These are phyloP conservation scores for Conoideocrella luteorostrata DNA, from an alignment of 2,329 filamentous ascomycete species.

Conservation along the genomic window DNA sequence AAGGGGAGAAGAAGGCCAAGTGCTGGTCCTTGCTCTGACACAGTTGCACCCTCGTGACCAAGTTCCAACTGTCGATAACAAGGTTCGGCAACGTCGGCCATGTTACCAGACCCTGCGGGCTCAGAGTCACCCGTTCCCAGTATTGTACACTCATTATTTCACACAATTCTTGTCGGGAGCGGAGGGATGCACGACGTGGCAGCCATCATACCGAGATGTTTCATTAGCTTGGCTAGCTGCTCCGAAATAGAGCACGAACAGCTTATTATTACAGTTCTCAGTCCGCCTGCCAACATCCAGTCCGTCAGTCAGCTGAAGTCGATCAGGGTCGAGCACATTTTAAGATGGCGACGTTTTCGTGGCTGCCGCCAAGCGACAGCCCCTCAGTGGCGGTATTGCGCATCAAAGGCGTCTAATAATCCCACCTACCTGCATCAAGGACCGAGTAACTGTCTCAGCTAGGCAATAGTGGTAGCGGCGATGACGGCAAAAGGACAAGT, in stretches of 20 bases:
- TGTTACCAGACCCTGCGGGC: neutral
- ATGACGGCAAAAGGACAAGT: neutral
- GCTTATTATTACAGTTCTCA: too few relatives aligned
- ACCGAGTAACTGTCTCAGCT: conserved; percentile 1
- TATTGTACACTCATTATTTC: too few relatives aligned
- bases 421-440: neutral
- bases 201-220: too few relatives aligned
- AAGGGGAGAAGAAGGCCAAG: neutral
- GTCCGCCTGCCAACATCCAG: too few relatives aligned
- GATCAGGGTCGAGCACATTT: too few relatives aligned
- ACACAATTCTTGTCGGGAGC: too few relatives aligned
- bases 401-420: neutral
- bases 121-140: neutral
- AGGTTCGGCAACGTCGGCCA: neutral
- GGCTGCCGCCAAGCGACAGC: neutral
- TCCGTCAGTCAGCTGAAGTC: too few relatives aligned
- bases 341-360: neutral
- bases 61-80: neutral
- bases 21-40: conserved; percentile 1
- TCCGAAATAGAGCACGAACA: too few relatives aligned
- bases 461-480: neutral
- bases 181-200: too few relatives aligned
- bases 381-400: too few relatives aligned
- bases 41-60: neutral
- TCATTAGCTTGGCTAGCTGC: too few relatives aligned